A percentile compares a stretch with the other conserved stretches of the same genome.
phyloP scores from a whole-genome alignment of 75 land plant species.

The Larix kaempferi region DNA sequence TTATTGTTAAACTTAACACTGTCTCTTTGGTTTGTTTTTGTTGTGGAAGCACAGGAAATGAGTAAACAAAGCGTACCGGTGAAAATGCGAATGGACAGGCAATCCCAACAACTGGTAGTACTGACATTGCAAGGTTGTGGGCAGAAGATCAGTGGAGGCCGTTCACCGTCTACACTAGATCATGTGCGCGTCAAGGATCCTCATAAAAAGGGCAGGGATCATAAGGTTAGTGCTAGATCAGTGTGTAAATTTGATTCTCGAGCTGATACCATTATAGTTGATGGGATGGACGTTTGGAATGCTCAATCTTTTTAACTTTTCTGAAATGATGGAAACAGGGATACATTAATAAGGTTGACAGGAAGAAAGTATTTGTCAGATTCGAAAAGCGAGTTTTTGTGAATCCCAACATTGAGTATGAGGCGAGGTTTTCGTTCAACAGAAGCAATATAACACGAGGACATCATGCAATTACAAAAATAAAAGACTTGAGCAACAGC shows the following conservation, averaged over 20 bases:
- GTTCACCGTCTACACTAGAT: constrained; percentile 19
- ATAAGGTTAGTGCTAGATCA: constrained; percentile 41
- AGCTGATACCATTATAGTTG: background rate
- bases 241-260: background rate
- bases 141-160: too few species aligned
- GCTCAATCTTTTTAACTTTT: background rate
- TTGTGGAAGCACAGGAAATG: too few species aligned
- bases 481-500: constrained; percentile 25
- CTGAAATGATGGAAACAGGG: constrained; percentile 40
- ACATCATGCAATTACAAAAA: constrained; percentile 63
- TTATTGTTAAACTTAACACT: too few species aligned
- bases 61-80: too few species aligned
- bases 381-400: constrained; percentile 44
- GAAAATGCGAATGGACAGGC: too few species aligned
- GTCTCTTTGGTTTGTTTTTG: too few species aligned
- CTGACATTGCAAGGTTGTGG: too few species aligned
- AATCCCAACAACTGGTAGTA: too few species aligned
- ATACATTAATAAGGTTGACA: constrained; percentile 64
- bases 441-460: constrained; percentile 57
- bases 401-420: constrained; percentile 18
- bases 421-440: constrained; percentile 61
- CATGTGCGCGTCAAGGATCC: constrained; percentile 41
- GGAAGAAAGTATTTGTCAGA: constrained; percentile 59
- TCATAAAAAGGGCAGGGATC: constrained; percentile 15
- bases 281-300: background rate